phyloP scores from a whole-genome alignment of 2,329 filamentous ascomycete genomes.

The Sporothrix brunneoviolacea region DNA sequence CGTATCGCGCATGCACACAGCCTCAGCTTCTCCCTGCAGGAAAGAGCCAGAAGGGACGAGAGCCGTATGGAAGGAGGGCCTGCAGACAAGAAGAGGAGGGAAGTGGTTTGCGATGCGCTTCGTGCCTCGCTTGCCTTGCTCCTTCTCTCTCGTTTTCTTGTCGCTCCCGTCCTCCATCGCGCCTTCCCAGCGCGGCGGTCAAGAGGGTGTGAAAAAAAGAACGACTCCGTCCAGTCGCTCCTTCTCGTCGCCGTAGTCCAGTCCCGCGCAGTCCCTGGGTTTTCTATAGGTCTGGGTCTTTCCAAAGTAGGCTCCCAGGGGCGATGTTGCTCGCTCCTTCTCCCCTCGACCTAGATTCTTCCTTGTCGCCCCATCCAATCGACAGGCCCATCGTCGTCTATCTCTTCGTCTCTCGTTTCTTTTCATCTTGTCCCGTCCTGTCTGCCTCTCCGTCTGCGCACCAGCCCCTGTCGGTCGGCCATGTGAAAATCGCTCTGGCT shows the following conservation, averaged over 20 bases:
- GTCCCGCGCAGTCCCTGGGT: not conserved
- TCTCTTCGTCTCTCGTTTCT: not conserved
- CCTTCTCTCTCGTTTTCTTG: too few species aligned
- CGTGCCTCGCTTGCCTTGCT: too few species aligned
- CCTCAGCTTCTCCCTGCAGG: too few species aligned
- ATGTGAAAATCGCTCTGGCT: not conserved
- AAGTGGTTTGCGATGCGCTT: not conserved
- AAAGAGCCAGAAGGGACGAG: not conserved
- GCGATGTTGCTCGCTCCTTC: not conserved
- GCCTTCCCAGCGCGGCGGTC: not conserved
- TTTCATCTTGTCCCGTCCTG: not conserved
- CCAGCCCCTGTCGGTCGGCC: slow-evolving; percentile 1
- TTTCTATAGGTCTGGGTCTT: not conserved
- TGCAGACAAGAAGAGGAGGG: not conserved
- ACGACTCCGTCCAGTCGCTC: slow-evolving; percentile 1
- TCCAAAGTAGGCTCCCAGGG: not conserved
- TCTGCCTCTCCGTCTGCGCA: not conserved
- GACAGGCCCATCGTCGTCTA: not conserved
- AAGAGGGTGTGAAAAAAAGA: not conserved
- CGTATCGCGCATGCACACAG: too few species aligned
- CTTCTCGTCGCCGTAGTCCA: not conserved
- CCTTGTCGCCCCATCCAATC: slow-evolving; percentile 8
- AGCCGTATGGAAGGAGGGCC: too few species aligned
- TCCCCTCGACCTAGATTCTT: not conserved
- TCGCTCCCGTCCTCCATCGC: too few species aligned